Evolutionary conservation across 352 stramenopile genomes (phyloP), one percentile per base, ranked within the genome.

Genomic region (Pythium graminicola): DNA sequence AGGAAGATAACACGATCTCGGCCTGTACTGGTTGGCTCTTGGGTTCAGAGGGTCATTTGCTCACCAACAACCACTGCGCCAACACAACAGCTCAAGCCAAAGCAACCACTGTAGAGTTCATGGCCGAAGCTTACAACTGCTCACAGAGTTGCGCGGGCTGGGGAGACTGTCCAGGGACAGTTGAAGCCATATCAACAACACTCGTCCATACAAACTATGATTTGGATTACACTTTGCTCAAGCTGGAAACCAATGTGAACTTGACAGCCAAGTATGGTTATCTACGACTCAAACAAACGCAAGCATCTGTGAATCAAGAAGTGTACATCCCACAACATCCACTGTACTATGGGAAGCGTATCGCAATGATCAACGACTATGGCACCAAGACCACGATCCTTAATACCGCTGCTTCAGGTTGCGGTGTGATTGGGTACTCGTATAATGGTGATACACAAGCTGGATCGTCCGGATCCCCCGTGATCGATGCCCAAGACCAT

Each of bases 1-100:
- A 82, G 51, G 62, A 64, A 17, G 28, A 40, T 28, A 61, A 60
- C 3, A 59, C 62, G 19, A 61, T 35, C 1, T 54, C 61, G 2
- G 69, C 69, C 0, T 89, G 79, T 57, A 85, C 79, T 1, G 76
- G 62, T 23, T 89, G 73, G 76, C 48, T 89, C 11, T 43, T 85
- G 24, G 79, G 79, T 32, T 76, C 69, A 7, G 53, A 74, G 31
- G 70, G 74, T 3, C 72, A 89, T 50, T 20, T 89, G 41, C 62
- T 89, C 39, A 89, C 79, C 10, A 89, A 89, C 56, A 67, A 85
- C 49, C 79, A 89, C 58, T 87, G 79, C 62, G 62, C 86, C n/a
- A 61, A 69, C 22, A 65, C 57, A 1, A 54, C 70, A 11, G 45
- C 40, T 9, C 70, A 87, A 14, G 76, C 79, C 0, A 42, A 32